These are phyloP conservation scores for Mychonastes homosphaera DNA, from an alignment of 139 green algal genomes.

Conservation along the genomic window DNA sequence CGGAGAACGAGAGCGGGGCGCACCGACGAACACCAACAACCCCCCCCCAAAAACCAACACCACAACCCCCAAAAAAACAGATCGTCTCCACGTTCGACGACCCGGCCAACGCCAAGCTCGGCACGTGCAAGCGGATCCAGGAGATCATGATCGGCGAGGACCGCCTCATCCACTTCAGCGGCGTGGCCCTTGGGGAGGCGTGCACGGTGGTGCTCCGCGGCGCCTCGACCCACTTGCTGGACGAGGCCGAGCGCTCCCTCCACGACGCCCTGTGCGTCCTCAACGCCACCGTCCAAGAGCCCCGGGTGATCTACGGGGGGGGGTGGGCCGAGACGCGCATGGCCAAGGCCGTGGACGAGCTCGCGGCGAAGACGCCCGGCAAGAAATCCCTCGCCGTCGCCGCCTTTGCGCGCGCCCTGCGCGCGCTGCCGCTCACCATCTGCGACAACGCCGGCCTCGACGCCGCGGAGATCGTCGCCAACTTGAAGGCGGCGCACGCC, in stretches of 20 bases:
- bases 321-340: conserved; percentile 89
- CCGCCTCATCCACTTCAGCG: conserved; percentile 91
- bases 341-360: conserved; percentile 74
- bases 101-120: conserved; percentile 68
- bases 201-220: conserved; percentile 96
- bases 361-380: conserved; percentile 73
- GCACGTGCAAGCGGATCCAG: conserved; percentile 78
- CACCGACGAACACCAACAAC: no score
- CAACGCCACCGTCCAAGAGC: conserved; percentile 54
- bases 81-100: conserved; percentile 94
- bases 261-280: conserved; percentile 99
- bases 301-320: conserved; percentile 82
- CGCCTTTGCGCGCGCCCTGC: conserved; percentile 80
- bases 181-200: conserved; percentile 81
- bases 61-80: no score
- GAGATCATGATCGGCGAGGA: conserved; percentile 97
- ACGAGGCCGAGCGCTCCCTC: conserved; percentile 93
- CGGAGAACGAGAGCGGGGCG: no score
- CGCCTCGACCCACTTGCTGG: conserved; percentile 85
- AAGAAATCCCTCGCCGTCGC: conserved; percentile 90
- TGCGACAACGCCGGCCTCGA: conserved; percentile 89
- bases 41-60: no score
- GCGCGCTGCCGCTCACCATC: conserved; percentile 87
- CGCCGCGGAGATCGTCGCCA: conserved; percentile 70
- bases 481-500: conserved; percentile 71